Evolutionary conservation across 768 basidiomycete species (phyloP), one percentile per base, ranked within the genome.

Genomic region (Flagelloscypha sp.): DNA sequence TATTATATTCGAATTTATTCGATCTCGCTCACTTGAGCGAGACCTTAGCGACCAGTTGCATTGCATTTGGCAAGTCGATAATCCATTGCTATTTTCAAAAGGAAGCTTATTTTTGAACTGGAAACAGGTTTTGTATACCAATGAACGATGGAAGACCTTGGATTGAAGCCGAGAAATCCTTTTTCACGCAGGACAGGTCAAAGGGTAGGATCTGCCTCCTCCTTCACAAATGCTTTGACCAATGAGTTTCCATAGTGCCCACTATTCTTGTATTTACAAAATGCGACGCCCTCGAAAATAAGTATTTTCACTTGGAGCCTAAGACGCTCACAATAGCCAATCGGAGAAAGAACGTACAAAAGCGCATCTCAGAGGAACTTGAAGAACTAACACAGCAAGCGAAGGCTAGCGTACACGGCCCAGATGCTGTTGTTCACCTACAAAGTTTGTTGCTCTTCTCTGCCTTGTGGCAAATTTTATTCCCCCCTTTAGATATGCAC

Each of bases 51-150:
- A 61, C 20, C 55, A 54, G 21, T 27, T 68, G 10, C 63, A 66
- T 50, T 61, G 44, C 0, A 64, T 66, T 17, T 68, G 64, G 64
- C 61, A 33, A 16, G 43, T 24, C 38, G 27, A 7, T 22, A 5
- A 36, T 21, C n/a, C n/a, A n/a, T n/a, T 38, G 23, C 37, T 13
- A 5, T 5, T 27, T 11, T 23, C 11, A 12, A 20, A 27, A 12
- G 13, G 27, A 34, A 33, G 20, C 23, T 30, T 19, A 23, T 10
- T 13, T 15, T 33, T 30, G 18, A 24, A 16, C 11, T n/a, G 15
- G 35, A n/a, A n/a, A n/a, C n/a, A 67, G 65, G 65, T 66, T 56
- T 34, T 67, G 65, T 36, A 52, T 66, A 33, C 45, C 46, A 2
- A 51, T 55, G 32, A 42, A 57, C 38, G 44, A 30, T 28, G 33